phyloP scores from a whole-genome alignment of 2,329 filamentous ascomycete species.

The Fonsecaea multimorphosa region DNA sequence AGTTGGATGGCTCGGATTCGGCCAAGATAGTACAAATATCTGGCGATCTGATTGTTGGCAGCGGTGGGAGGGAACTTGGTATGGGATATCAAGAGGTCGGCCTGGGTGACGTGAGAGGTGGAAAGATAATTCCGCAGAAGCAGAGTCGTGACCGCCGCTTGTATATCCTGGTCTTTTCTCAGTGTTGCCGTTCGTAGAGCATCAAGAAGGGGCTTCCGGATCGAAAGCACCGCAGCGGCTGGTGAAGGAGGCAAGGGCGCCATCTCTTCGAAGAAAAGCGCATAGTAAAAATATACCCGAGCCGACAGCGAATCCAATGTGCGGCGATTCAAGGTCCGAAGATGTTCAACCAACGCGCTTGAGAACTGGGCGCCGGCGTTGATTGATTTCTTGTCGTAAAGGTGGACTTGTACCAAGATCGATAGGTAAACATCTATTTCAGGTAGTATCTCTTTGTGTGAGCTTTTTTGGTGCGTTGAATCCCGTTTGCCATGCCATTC shows the following conservation, averaged over 20 bases:
- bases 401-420: slow-evolving; percentile 83
- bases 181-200: slow-evolving; percentile 94
- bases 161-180: slow-evolving; percentile 95
- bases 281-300: slow-evolving; percentile 98
- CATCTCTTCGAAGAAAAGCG: slow-evolving; percentile 91
- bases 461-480: slow-evolving; percentile 67
- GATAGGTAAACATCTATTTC: slow-evolving; percentile 89
- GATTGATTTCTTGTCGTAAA: slow-evolving; percentile 83
- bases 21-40: slow-evolving; percentile 96
- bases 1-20: slow-evolving; percentile 96
- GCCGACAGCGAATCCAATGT: slow-evolving; percentile 92
- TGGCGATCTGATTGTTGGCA: slow-evolving; percentile 96
- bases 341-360: slow-evolving; percentile 77
- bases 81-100: slow-evolving; percentile 92
- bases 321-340: slow-evolving; percentile 88
- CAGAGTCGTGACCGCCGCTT: slow-evolving; percentile 92
- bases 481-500: slow-evolving; percentile 73
- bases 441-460: slow-evolving; percentile 75
- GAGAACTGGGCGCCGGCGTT: slow-evolving; percentile 86
- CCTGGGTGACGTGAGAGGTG: slow-evolving; percentile 95
- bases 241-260: slow-evolving; percentile 86
- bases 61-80: slow-evolving; percentile 93
- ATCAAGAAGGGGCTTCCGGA: slow-evolving; percentile 83
- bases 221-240: slow-evolving; percentile 82
- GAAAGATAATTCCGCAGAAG: slow-evolving; percentile 94